Conservation (phyloP, 176 grass and related monocot genomes). For the Ensete ventricosum region DNA sequence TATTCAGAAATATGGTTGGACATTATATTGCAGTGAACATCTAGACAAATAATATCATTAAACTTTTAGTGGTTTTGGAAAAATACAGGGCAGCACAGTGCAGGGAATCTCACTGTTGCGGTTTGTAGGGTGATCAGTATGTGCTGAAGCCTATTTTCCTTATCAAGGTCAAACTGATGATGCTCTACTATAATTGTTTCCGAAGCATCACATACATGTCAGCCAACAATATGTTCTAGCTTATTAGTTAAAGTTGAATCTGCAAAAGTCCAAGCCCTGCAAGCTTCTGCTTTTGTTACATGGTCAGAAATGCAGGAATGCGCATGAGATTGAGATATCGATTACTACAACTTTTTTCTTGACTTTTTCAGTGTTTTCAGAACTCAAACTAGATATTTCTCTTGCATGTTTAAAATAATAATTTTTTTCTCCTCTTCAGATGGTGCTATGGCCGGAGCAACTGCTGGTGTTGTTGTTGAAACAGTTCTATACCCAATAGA, state of each 20-base stretch:
- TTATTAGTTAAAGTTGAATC: neutral
- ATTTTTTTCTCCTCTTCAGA: constrained; percentile 29
- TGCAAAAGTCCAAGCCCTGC: neutral
- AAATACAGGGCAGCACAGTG: no score
- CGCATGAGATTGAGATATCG: neutral
- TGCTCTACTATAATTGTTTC: neutral
- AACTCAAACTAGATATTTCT: neutral
- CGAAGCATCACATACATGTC: neutral
- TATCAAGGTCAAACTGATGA: neutral
- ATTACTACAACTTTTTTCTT: neutral
- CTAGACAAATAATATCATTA: no score
- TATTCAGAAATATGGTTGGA: no score
- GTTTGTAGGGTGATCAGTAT: neutral
- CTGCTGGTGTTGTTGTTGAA: constrained; percentile 82
- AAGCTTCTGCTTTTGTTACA: neutral
- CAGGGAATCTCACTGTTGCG: no score
- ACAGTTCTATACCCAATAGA: constrained; percentile 76
- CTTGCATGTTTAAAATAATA: neutral
- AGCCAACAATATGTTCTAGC: neutral
- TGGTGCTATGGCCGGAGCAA: constrained; percentile 81
- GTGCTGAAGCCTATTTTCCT: neutral
- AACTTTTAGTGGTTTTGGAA: no score
- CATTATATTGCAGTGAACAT: no score
- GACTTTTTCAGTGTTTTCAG: neutral
- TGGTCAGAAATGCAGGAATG: neutral